A percentile compares a stretch with the other conserved stretches of the same genome.
Conservation (phyloP, 75 land plant genomes). For the Selaginella tamariscina region DNA sequence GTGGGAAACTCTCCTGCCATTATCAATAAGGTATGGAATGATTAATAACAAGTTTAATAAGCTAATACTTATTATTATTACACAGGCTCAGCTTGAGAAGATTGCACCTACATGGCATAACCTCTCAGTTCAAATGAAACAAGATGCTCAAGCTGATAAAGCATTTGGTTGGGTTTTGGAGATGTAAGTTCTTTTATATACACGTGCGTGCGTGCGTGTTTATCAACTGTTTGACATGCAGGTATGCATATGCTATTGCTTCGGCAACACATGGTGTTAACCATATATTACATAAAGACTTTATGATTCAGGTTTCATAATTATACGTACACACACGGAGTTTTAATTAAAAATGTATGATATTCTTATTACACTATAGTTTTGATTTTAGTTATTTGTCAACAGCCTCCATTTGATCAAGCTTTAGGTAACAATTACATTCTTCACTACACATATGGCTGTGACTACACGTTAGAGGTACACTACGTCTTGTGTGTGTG, state of each 20-base stretch:
- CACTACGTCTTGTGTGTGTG: background rate
- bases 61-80: no score
- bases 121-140: background rate
- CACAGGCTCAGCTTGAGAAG: conserved; percentile 1
- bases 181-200: conserved; percentile 12
- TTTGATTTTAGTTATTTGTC: background rate
- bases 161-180: conserved; percentile 12
- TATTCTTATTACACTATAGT: background rate
- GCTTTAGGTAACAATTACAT: background rate
- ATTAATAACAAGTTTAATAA: no score
- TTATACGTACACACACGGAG: no score
- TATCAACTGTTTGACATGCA: background rate
- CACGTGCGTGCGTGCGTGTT: background rate
- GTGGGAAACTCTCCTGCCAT: conserved; percentile 7
- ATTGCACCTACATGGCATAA: conserved; percentile 5
- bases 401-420: background rate
- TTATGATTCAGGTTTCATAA: conserved; percentile 12
- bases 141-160: conserved; percentile 7
- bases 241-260: conserved; percentile 12
- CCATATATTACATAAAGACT: conserved; percentile 1
- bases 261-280: background rate
- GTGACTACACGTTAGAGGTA: conserved; percentile 7
- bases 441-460: conserved; percentile 11
- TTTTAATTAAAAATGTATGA: no score
- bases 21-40: background rate